Percentiles rank a stretch among this genome's conserved stretches.
These are phyloP conservation scores for Rubia balearica DNA, from an alignment of 305 asterid species.

Conservation along the genomic window DNA sequence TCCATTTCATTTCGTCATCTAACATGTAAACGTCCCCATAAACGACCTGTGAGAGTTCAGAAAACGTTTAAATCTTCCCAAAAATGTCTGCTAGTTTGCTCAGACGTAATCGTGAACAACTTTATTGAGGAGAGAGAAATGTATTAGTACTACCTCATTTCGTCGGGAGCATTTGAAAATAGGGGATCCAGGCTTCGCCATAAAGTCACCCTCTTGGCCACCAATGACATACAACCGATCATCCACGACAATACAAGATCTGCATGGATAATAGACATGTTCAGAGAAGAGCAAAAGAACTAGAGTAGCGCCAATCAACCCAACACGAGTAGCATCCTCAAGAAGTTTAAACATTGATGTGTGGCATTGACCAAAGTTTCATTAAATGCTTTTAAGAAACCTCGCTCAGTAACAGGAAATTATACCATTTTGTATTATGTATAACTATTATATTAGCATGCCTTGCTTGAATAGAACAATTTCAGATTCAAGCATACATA, in stretches of 20 bases:
- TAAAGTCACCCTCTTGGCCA: conserved; percentile 99
- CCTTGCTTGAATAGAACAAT: neutral
- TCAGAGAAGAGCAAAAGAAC: neutral
- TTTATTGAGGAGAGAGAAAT: neutral
- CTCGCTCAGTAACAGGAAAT: neutral
- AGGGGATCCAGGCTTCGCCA: conserved; percentile 99
- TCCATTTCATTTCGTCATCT: conserved; percentile 86
- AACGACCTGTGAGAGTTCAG: conserved; percentile 58
- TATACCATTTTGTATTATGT: neutral
- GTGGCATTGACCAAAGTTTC: neutral
- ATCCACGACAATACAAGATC: conserved; percentile 84
- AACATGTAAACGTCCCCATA: conserved; percentile 90
- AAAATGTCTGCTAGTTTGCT: neutral
- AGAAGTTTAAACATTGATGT: neutral
- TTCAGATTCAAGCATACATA: neutral
- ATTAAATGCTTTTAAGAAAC: neutral
- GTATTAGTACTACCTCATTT: conserved; percentile 53
- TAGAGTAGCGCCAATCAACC: neutral
- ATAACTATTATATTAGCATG: neutral
- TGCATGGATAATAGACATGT: conserved; percentile 23
- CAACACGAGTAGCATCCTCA: neutral
- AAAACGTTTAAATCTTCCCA: conserved; percentile 14
- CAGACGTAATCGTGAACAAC: neutral
- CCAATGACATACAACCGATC: conserved; percentile 75
- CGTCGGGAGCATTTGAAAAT: conserved; percentile 95